Base-by-base conservation (phyloP, 176 grass and related monocot genomes). In the Poa annua region DNA sequence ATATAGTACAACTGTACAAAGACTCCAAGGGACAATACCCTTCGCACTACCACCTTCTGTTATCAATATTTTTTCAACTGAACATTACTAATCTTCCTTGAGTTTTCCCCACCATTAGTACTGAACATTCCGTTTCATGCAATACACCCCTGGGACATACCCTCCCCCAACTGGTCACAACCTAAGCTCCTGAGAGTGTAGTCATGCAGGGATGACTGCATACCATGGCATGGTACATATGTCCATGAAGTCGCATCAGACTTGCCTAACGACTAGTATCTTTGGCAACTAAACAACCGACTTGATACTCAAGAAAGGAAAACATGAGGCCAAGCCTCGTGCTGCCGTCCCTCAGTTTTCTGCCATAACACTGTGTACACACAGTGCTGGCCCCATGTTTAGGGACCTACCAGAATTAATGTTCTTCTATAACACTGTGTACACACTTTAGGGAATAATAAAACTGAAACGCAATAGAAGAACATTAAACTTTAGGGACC, bases 401-500 rank as follows among this genome's bases (percentile, higher is more conserved):
- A n/a, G n/a, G n/a, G n/a, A n/a, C n/a, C n/a, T n/a, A n/a, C n/a
- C n/a, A n/a, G n/a, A n/a, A n/a, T n/a, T n/a, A n/a, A n/a, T n/a
- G n/a, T 66, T 66, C 33, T 39, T 35, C 17, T 16, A 8, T 68
- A 68, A 41, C 34, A 35, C 66, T 41, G 9, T 3, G 32, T 17
- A 10, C 65, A 67, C 17, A 67, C 6, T 17, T n/a, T n/a, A n/a
- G 38, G 35, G 66, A n/a, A 44, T 22, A 39, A 14, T 0, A 45
- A 76, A 77, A 77, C 2, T 2, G 52, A 21, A 77, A 20, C 36
- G 7, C 16, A 79, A 79, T 22, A 38, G 14, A 82, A 74, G 15
- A 84, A 34, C 5, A 60, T 55, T 56, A 19, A 50, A 71, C 34
- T 84, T 65, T 79, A 73, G 44, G 42, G 24, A 17, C 79, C 17